These are phyloP conservation scores for Arthrinium puccinioides DNA, from an alignment of 2,329 filamentous ascomycete genomes.

Conservation along the genomic window DNA sequence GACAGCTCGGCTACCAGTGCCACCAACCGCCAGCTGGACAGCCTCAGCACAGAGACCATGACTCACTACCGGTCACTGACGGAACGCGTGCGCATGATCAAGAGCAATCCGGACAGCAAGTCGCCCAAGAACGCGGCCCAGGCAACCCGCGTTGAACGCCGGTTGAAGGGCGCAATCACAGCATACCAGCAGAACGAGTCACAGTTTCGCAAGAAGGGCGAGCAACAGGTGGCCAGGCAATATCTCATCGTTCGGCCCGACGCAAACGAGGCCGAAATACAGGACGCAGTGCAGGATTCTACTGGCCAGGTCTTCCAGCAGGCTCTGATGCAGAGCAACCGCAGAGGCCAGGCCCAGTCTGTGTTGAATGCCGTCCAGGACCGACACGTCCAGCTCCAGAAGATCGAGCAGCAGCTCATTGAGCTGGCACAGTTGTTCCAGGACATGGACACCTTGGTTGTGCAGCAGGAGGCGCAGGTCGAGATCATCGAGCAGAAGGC, in stretches of 20 bases:
- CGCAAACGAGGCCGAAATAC: slow-evolving; percentile 70
- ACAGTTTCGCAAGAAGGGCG: slow-evolving; percentile 70
- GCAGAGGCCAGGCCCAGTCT: slow-evolving; percentile 71
- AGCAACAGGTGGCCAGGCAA: slow-evolving; percentile 80
- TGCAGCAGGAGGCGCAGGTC: slow-evolving; percentile 78
- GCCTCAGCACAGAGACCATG: slow-evolving; percentile 73
- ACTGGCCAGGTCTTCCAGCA: slow-evolving; percentile 79
- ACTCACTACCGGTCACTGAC: slow-evolving; percentile 72
- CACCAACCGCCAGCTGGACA: slow-evolving; percentile 63
- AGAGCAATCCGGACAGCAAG: slow-evolving; percentile 70
- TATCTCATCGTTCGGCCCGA: slow-evolving; percentile 85
- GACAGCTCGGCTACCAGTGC: slow-evolving; percentile 62
- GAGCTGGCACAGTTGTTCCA: slow-evolving; percentile 86
- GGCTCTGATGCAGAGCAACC: slow-evolving; percentile 73
- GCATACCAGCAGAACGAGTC: slow-evolving; percentile 75
- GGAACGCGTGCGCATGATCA: slow-evolving; percentile 72
- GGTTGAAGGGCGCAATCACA: slow-evolving; percentile 74
- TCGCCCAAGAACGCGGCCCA: slow-evolving; percentile 70
- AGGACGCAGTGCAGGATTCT: slow-evolving; percentile 67
- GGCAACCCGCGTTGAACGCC: slow-evolving; percentile 72
- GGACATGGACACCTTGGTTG: slow-evolving; percentile 77
- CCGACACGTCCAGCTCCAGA: slow-evolving; percentile 79
- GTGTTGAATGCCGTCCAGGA: slow-evolving; percentile 74
- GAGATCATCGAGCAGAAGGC: slow-evolving; percentile 78
- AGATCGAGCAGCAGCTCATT: slow-evolving; percentile 86